These are phyloP conservation scores for Teratosphaeria pseudoeucalypti DNA, from an alignment of 2,329 filamentous ascomycete genomes.

Conservation along the genomic window DNA sequence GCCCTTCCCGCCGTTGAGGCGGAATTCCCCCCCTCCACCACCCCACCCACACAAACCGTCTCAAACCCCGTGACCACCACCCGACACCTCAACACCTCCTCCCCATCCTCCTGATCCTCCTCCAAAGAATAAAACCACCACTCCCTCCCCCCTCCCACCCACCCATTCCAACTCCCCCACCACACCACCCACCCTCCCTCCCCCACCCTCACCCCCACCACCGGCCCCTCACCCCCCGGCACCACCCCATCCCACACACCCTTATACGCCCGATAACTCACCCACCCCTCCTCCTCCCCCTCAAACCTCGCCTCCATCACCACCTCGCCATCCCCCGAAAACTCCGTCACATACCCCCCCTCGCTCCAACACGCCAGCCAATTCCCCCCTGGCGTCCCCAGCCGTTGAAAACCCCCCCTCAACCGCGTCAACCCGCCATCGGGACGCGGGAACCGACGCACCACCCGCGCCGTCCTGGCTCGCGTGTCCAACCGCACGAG, in stretches of 20 bases:
- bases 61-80: neutral
- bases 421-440: neutral
- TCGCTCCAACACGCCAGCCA: neutral
- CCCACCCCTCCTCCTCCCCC: neutral
- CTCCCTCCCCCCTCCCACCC: neutral
- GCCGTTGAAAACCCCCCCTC: neutral
- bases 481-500: neutral
- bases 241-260: neutral
- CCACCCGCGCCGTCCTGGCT: neutral
- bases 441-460: neutral
- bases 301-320: neutral
- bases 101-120: neutral
- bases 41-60: neutral
- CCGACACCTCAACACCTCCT: neutral
- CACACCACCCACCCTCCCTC: neutral
- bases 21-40: neutral
- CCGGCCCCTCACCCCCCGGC: neutral
- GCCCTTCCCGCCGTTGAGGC: no score
- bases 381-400: no score
- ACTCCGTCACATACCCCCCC: neutral
- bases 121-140: neutral
- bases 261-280: neutral
- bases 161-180: neutral
- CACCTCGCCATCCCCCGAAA: no score
- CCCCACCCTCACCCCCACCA: neutral